Base-by-base conservation (phyloP, 1,284 basidiomycete genomes). In the Trichosporon coremiiforme region DNA sequence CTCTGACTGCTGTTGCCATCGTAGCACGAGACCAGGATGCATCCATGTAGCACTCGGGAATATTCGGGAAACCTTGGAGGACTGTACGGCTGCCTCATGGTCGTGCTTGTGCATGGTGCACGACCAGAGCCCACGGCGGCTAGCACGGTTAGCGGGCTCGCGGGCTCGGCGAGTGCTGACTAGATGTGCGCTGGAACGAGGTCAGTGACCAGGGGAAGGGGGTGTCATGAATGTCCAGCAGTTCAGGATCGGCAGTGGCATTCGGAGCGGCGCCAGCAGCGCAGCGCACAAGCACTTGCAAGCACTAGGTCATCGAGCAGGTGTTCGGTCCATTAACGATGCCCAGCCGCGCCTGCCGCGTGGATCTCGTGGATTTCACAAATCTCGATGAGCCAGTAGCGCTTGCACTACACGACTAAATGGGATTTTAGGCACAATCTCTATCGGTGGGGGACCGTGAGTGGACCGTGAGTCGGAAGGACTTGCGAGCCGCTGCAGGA, bases 181-280 rank as follows among this genome's bases (percentile, higher is more conserved):
- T 29, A 22, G 45, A 17, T 47, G 45, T 12, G 25, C 35, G 29
- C 29, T 60, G 29, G 31, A 17, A 33, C 57, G 15, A 17, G 57
- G 57, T 7, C 29, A 33, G 29, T 10, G 29, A 9, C 17, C 17
- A 29, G 57, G 15, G 31, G 57, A 35, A 13, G 15, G 57, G 13
- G 29, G 29, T 31, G 25, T 29, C 13, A 31, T 57, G 22, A 29
- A 25, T 29, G 55, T 55, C 33, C 33, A 33, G 3, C 17, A n/a
- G 45, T 38, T 47, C 47, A 53, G 47, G 47, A 53, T 53, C 47
- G 57, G 57, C 57, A 60, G 57, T 60, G 57, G 57, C 57, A 60
- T n/a, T n/a, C n/a, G n/a, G n/a, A n/a, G n/a, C n/a, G n/a, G 57
- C 12, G 29, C 15, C 29, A 33, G 29, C 57, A n/a, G 31, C 15